Percentiles rank a stretch among this genome's conserved stretches.
Conservation (phyloP, 208 protist genomes). For the Wallacemonas sp. region DNA sequence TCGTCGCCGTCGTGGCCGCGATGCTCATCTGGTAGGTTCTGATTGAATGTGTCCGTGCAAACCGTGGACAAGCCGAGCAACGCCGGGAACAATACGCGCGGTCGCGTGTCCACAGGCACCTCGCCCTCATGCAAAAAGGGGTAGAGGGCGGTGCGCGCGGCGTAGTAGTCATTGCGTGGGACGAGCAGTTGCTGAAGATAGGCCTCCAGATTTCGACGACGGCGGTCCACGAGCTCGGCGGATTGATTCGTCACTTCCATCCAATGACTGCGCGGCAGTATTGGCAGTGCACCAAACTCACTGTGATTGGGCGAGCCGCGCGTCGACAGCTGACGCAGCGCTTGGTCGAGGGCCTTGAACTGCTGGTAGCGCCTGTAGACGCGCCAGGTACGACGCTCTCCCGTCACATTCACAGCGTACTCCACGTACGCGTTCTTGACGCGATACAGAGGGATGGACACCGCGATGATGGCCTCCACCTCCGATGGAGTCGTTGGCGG, state of each 20-base stretch:
- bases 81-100: slow-evolving; percentile 1
- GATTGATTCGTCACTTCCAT: slow-evolving; percentile 89
- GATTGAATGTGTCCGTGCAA: not conserved
- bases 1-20: no score
- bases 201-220: slow-evolving; percentile 75
- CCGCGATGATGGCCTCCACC: slow-evolving; percentile 30
- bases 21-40: no score
- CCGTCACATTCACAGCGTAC: slow-evolving; percentile 69
- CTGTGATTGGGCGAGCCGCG: slow-evolving; percentile 40
- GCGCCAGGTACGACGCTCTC: slow-evolving; percentile 44
- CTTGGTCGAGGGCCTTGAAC: slow-evolving; percentile 74
- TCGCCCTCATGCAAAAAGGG: slow-evolving; percentile 83
- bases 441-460: slow-evolving; percentile 65
- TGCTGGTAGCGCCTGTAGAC: slow-evolving; percentile 85
- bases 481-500: not conserved
- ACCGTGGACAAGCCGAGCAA: slow-evolving; percentile 9
- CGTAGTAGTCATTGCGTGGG: slow-evolving; percentile 75
- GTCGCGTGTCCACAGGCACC: slow-evolving; percentile 35
- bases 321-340: slow-evolving; percentile 55
- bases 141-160: slow-evolving; percentile 61
- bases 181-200: slow-evolving; percentile 87
- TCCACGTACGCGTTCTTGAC: slow-evolving; percentile 70
- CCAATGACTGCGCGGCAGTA: slow-evolving; percentile 81
- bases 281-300: slow-evolving; percentile 75
- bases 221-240: slow-evolving; percentile 72